These are phyloP conservation scores for Carex kokanica DNA, from an alignment of 176 grass and related monocot genomes.

Conservation along the genomic window DNA sequence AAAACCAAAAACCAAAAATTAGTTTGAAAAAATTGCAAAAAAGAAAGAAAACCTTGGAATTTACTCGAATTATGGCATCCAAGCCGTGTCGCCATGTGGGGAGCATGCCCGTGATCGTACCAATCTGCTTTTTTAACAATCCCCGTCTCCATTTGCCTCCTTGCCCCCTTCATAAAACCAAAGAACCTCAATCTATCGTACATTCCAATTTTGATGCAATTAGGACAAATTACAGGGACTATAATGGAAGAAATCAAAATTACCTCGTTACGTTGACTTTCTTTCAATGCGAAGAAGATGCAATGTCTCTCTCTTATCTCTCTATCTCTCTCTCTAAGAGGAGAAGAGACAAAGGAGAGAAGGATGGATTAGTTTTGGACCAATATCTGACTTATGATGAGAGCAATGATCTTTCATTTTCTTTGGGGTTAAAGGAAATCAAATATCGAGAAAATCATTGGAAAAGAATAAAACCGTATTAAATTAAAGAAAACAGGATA, in stretches of 20 bases:
- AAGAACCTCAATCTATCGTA: neutral
- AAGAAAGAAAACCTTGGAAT: conserved; percentile 5
- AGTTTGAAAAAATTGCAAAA: neutral
- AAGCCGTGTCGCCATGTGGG: neutral
- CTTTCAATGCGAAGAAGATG: conserved; percentile 2
- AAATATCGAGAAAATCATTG: neutral
- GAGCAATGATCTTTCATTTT: conserved; percentile 15
- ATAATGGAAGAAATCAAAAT: neutral
- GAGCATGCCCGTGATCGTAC: neutral
- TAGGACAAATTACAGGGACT: neutral
- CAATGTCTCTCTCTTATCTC: neutral
- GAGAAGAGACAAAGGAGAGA: conserved; percentile 4
- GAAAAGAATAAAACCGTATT: neutral
- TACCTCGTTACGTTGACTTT: conserved; percentile 16
- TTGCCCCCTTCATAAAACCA: neutral
- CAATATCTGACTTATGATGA: conserved; percentile 19
- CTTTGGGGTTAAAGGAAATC: neutral
- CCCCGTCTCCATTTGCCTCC: conserved; percentile 10
- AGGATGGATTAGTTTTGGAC: neutral
- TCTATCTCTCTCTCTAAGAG: conserved; percentile 1
- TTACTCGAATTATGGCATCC: conserved; percentile 16
- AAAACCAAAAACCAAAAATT: neutral
- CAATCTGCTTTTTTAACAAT: conserved; percentile 2
- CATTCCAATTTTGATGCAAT: neutral
- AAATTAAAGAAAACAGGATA: neutral